Base-by-base conservation (phyloP, 495 filamentous ascomycete species). In the Aspergillus incahuasiensis region DNA sequence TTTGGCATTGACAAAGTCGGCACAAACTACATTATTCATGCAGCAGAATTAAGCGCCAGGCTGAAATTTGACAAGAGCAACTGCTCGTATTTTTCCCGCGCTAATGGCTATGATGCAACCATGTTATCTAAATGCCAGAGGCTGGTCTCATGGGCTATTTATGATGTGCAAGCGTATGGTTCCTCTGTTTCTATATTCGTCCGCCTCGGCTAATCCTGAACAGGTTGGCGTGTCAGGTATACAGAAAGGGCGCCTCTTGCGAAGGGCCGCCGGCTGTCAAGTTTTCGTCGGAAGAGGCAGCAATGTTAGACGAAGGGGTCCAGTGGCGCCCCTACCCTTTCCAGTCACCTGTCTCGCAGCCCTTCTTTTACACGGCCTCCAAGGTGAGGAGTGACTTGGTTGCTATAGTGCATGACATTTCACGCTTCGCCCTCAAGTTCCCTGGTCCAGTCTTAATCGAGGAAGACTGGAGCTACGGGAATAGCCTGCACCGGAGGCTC, bases 1-100 rank as follows among this genome's bases (percentile, higher is more conserved):
- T 67, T 67, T 45, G 65, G 62, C 7, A 32, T 64, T n/a, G 65
- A 67, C 48, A 52, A 63, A 20, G 20, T 67, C 35, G 65, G 65
- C 20, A 65, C 62, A 5, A 45, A 54, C 22, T 64, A 65, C 35
- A 63, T 67, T 32, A 57, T 65, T 57, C 54, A 55, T 30, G 65
- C 62, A 2, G 65, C 65, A 20, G 41, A 55, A 20, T 41, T 62
- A 6, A 51, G 55, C 45, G 44, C 35, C 3, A 50, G 25, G 13
- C 38, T 59, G 5, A 44, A 52, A 1, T 40, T 65, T 12, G 55
- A 64, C 42, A 35, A 44, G 11, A 32, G 46, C 15, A 11, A 18
- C 13, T 28, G 56, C 5, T 21, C 56, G 2, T 63, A 59, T 15
- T 50, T 63, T 20, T 32, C 22, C 9, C 7, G 20, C 32, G 55